A percentile compares a stretch with the other conserved stretches of the same genome.
Evolutionary conservation across 371 early-diverging fungal species (phyloP).

Genomic region (Mortierella sp.): DNA sequence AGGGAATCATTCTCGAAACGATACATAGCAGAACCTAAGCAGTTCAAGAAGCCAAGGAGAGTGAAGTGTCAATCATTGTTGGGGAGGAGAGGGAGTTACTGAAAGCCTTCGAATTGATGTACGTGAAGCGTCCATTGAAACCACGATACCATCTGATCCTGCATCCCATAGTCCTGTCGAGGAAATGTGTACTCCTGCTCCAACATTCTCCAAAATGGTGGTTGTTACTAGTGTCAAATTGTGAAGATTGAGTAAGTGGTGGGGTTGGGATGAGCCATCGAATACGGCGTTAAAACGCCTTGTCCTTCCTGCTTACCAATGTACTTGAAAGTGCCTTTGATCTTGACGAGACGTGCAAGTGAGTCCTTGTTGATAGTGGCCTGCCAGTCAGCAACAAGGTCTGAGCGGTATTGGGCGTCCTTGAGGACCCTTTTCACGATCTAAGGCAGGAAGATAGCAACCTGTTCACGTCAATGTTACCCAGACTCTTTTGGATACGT

Average conservation of each 20-base stretch:
- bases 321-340: constrained; percentile 46
- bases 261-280: background rate
- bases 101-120: too few relatives aligned
- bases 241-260: background rate
- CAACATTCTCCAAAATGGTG: constrained; percentile 38
- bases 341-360: constrained; percentile 31
- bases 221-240: constrained; percentile 22
- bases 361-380: constrained; percentile 36
- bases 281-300: too few relatives aligned
- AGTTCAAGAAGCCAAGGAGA: background rate
- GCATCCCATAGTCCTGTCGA: constrained; percentile 51
- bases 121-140: background rate
- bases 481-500: background rate
- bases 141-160: constrained; percentile 37
- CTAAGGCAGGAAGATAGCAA: constrained; percentile 3
- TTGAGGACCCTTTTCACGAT: constrained; percentile 43
- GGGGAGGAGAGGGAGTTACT: too few relatives aligned
- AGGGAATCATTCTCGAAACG: constrained; percentile 39
- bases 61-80: background rate
- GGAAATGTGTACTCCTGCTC: constrained; percentile 43
- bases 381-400: constrained; percentile 47
- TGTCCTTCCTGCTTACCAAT: too few relatives aligned
- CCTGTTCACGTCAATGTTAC: too few relatives aligned
- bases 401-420: constrained; percentile 38
- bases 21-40: constrained; percentile 34